Evolutionary conservation across 106 monocot species (phyloP).

Genomic region (Dendrobium chrysotoxum): DNA sequence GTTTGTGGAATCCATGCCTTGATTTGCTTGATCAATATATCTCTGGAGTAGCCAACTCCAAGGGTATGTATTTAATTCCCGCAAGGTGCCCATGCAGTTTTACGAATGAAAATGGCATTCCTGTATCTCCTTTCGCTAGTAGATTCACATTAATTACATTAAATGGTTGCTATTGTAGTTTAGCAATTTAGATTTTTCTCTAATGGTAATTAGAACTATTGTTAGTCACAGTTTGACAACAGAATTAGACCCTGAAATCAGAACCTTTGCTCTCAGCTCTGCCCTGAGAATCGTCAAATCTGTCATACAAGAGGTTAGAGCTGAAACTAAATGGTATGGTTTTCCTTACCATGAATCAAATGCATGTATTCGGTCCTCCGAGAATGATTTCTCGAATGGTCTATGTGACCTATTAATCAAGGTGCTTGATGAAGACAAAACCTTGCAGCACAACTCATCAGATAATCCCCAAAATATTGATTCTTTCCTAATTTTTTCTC

Average conservation of each 20-base stretch:
- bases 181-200: constrained; percentile 18
- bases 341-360: not conserved
- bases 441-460: not conserved
- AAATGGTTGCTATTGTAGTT: constrained; percentile 55
- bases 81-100: not conserved
- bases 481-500: constrained; percentile 22
- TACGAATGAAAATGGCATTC: not conserved
- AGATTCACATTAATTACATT: constrained; percentile 16
- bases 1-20: constrained; percentile 41
- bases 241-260: constrained; percentile 15
- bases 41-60: constrained; percentile 16
- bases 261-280: constrained; percentile 19
- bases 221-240: constrained; percentile 15
- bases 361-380: not conserved
- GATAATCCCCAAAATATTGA: constrained; percentile 17
- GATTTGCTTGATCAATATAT: constrained; percentile 41
- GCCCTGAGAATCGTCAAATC: constrained; percentile 35
- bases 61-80: constrained; percentile 7
- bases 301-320: constrained; percentile 32
- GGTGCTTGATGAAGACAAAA: constrained; percentile 23
- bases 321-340: constrained; percentile 16
- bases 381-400: constrained; percentile 15
- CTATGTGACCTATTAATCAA: constrained; percentile 20
- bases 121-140: constrained; percentile 1
- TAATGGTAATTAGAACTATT: constrained; percentile 28